These are phyloP conservation scores for Rutstroemia sp. DNA, from an alignment of 2,329 filamentous ascomycete species.

Conservation along the genomic window DNA sequence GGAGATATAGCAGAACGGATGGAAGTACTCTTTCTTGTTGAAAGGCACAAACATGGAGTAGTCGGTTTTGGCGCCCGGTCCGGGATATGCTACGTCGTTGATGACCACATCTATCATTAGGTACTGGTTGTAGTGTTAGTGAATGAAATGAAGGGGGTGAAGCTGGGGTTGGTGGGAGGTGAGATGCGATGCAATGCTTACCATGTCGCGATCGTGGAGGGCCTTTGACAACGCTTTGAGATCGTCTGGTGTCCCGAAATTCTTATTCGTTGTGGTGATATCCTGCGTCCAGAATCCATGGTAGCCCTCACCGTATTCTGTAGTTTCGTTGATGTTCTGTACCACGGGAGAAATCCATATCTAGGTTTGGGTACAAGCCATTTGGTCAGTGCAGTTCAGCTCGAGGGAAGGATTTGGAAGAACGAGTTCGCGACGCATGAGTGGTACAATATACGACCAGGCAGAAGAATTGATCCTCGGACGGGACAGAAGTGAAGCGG, in stretches of 20 bases:
- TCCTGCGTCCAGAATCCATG: conserved; percentile 40
- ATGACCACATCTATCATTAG: conserved; percentile 41
- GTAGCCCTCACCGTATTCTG: conserved; percentile 33
- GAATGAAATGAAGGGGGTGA: background rate
- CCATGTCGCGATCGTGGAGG: conserved; percentile 46
- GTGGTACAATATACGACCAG: background rate
- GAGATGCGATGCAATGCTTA: conserved; percentile 1
- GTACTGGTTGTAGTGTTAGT: conserved; percentile 26
- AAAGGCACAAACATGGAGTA: conserved; percentile 17
- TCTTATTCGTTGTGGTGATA: conserved; percentile 44
- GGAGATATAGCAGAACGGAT: conserved; percentile 20
- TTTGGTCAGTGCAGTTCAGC: background rate
- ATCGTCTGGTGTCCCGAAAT: conserved; percentile 53
- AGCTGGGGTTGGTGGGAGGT: background rate
- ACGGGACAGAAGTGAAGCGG: background rate
- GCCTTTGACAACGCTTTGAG: conserved; percentile 48
- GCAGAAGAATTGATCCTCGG: background rate
- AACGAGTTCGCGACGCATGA: background rate
- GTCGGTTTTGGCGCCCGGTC: conserved; percentile 7
- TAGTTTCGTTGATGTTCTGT: conserved; percentile 32
- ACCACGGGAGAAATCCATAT: conserved; percentile 38
- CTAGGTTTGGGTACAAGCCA: conserved; percentile 1
- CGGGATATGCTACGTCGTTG: conserved; percentile 35
- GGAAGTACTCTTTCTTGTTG: conserved; percentile 13
- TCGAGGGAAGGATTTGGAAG: background rate